Evolutionary conservation across 768 basidiomycete genomes (phyloP).

Genomic region (Amanita phalloides): DNA sequence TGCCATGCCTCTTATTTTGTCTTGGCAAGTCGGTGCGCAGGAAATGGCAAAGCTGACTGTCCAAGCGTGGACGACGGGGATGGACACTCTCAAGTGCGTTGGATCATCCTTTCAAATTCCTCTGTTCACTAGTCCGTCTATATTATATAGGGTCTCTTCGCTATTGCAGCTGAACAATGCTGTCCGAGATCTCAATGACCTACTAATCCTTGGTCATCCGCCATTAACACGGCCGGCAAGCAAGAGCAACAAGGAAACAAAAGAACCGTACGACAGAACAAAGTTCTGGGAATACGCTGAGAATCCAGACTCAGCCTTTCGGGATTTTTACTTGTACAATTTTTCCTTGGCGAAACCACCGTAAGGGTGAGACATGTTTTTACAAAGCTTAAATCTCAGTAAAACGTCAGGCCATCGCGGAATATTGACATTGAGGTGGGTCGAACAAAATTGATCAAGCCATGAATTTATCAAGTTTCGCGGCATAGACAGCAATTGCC

Average conservation of each 20-base stretch:
- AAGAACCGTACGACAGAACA: slow-evolving; percentile 45
- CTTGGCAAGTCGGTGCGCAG: slow-evolving; percentile 62
- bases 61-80: slow-evolving; percentile 62
- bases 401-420: slow-evolving; percentile 40
- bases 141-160: slow-evolving; percentile 27
- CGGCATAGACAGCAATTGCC: slow-evolving; percentile 49
- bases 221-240: slow-evolving; percentile 21
- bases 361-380: slow-evolving; percentile 29
- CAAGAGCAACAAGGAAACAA: slow-evolving; percentile 22
- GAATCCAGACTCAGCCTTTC: slow-evolving; percentile 43
- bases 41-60: slow-evolving; percentile 67
- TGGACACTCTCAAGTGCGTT: slow-evolving; percentile 25
- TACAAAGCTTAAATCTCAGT: neutral
- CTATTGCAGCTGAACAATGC: slow-evolving; percentile 35
- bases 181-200: slow-evolving; percentile 49
- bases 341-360: slow-evolving; percentile 62
- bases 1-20: slow-evolving; percentile 55
- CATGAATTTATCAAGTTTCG: neutral
- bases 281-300: slow-evolving; percentile 38
- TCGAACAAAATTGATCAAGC: neutral
- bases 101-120: neutral
- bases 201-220: slow-evolving; percentile 46
- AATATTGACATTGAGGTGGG: slow-evolving; percentile 78
- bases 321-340: slow-evolving; percentile 58
- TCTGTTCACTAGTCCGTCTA: neutral